Percentiles rank a stretch among this genome's conserved stretches.
Conservation (phyloP, 352 stramenopile genomes). For the Pythium apleroticum region DNA sequence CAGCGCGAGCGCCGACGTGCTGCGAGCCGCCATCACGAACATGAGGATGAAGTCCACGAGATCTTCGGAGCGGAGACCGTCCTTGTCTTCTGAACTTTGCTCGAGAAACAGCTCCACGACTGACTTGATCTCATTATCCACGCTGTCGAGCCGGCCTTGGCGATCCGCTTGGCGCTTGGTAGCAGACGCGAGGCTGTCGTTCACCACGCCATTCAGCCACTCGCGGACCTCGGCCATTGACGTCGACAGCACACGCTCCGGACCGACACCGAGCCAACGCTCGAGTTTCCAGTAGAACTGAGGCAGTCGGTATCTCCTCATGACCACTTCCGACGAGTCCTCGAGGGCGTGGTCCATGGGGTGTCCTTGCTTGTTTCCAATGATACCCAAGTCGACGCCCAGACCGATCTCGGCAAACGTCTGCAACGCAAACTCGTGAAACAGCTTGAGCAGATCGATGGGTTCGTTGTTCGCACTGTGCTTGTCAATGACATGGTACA, state of each 20-base stretch:
- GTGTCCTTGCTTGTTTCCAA: constrained; percentile 32
- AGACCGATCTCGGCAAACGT: constrained; percentile 50
- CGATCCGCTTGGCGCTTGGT: no score
- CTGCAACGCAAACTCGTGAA: constrained; percentile 47
- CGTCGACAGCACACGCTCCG: constrained; percentile 34
- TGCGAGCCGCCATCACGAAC: constrained; percentile 67
- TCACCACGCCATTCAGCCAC: constrained; percentile 42
- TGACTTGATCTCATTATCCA: constrained; percentile 10
- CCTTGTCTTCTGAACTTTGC: constrained; percentile 15
- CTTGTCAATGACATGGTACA: constrained; percentile 10
- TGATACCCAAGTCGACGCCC: constrained; percentile 39
- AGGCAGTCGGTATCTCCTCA: constrained; percentile 43
- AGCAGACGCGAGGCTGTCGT: constrained; percentile 6
- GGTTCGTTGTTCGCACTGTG: background rate
- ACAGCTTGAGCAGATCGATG: constrained; percentile 29
- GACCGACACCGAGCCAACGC: constrained; percentile 38
- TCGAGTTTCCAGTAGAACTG: constrained; percentile 54
- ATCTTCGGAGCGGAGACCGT: constrained; percentile 38
- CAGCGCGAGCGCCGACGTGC: constrained; percentile 71
- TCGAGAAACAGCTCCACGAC: constrained; percentile 15
- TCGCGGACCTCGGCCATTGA: constrained; percentile 32
- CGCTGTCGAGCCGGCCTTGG: background rate
- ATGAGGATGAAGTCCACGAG: constrained; percentile 64
- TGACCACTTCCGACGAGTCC: constrained; percentile 27
- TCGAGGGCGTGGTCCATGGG: constrained; percentile 49